Evolutionary conservation across 306 rosid genomes (phyloP).

Genomic region (Cucumis hystrix): DNA sequence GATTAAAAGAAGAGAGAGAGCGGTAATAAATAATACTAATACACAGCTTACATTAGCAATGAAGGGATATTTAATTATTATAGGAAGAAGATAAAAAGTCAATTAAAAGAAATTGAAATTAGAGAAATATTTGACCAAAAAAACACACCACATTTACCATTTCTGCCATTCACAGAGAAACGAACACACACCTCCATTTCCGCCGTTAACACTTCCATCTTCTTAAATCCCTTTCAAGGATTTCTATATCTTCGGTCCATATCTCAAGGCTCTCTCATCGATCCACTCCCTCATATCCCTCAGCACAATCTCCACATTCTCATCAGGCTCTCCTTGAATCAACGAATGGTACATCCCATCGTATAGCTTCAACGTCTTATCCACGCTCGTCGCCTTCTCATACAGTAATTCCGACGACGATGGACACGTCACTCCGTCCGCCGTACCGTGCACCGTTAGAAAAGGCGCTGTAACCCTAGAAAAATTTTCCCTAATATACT

Average conservation of each 20-base stretch:
- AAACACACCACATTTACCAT: not conserved
- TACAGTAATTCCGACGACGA: constrained; percentile 57
- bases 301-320: constrained; percentile 50
- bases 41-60: no score
- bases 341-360: constrained; percentile 93
- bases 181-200: not conserved
- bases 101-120: not conserved
- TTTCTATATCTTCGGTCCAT: constrained; percentile 19
- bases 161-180: not conserved
- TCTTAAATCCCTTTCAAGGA: not conserved
- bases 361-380: constrained; percentile 76
- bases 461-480: constrained; percentile 62
- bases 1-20: no score
- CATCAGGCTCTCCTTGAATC: constrained; percentile 87
- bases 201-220: not conserved
- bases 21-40: no score
- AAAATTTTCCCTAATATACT: constrained; percentile 68
- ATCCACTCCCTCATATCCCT: constrained; percentile 85
- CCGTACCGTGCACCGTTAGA: constrained; percentile 68
- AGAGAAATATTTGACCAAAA: not conserved
- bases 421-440: constrained; percentile 82
- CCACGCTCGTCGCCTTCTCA: constrained; percentile 65
- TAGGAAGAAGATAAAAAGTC: not conserved
- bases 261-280: constrained; percentile 46
- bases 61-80: not conserved